Conservation (phyloP, 495 filamentous ascomycete species). For the Friedmanniomyces endolithicus region DNA sequence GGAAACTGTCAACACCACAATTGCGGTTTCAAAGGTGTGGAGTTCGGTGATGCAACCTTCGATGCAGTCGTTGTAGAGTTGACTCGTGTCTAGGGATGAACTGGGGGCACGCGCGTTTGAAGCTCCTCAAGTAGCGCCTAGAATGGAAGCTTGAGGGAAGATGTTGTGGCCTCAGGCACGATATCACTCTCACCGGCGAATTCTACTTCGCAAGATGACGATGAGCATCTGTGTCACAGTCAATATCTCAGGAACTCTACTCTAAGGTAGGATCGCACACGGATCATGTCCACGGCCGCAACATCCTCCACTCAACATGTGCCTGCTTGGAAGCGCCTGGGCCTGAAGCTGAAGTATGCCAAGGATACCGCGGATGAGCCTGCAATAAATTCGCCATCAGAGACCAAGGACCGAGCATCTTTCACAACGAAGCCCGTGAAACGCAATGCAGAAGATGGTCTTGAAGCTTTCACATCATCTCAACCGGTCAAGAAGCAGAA, state of each 20-base stretch:
- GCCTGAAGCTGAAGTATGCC: conserved; percentile 57
- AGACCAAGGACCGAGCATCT: background rate
- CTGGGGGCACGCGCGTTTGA: too few relatives aligned
- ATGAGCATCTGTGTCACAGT: too few relatives aligned
- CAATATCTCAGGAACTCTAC: background rate
- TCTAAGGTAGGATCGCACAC: background rate
- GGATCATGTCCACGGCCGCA: background rate
- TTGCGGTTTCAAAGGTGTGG: too few relatives aligned
- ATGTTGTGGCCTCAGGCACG: too few relatives aligned
- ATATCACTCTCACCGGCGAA: too few relatives aligned
- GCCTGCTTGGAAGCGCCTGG: conserved; percentile 67
- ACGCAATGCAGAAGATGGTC: background rate
- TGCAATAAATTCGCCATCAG: background rate
- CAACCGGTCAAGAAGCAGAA: background rate
- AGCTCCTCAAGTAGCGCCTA: too few relatives aligned
- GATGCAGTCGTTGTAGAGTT: too few relatives aligned
- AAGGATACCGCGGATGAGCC: conserved; percentile 32
- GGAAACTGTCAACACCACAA: background rate
- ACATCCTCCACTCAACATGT: conserved; percentile 29
- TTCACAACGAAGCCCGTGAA: background rate
- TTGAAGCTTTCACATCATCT: background rate
- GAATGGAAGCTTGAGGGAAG: too few relatives aligned
- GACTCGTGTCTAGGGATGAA: too few relatives aligned
- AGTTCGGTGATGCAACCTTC: too few relatives aligned
- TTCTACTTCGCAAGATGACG: too few relatives aligned